Conservation (phyloP, 345 rosid genomes). For the Excoecaria cochinchinensis region DNA sequence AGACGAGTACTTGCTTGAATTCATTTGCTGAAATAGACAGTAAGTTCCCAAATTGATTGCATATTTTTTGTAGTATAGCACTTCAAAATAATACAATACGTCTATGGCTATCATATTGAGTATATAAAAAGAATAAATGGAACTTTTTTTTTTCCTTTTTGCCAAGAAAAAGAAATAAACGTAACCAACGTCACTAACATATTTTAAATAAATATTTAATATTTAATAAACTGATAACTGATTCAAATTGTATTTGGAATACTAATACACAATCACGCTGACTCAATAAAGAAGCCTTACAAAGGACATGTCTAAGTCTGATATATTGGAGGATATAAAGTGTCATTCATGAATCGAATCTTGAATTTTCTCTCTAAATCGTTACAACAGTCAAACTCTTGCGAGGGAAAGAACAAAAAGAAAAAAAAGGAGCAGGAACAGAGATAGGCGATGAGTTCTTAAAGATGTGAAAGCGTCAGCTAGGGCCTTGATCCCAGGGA, state of each 20-base stretch:
- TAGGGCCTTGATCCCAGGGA: background rate
- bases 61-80: no score
- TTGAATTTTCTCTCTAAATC: background rate
- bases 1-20: no score
- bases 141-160: no score
- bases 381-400: conserved; percentile 9
- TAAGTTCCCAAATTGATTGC: no score
- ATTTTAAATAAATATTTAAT: background rate
- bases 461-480: background rate
- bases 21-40: no score
- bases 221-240: background rate
- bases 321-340: background rate
- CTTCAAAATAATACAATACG: no score
- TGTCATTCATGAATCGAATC: conserved; percentile 2
- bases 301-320: conserved; percentile 9
- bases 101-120: no score
- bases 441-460: background rate
- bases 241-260: no score
- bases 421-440: background rate
- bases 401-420: background rate
- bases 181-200: background rate
- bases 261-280: no score
- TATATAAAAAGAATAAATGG: no score
- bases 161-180: background rate
- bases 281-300: background rate